Percentiles rank a stretch among this genome's conserved stretches.
phyloP scores from a whole-genome alignment of 176 grass and related monocot genomes.

The Guadua angustifolia region DNA sequence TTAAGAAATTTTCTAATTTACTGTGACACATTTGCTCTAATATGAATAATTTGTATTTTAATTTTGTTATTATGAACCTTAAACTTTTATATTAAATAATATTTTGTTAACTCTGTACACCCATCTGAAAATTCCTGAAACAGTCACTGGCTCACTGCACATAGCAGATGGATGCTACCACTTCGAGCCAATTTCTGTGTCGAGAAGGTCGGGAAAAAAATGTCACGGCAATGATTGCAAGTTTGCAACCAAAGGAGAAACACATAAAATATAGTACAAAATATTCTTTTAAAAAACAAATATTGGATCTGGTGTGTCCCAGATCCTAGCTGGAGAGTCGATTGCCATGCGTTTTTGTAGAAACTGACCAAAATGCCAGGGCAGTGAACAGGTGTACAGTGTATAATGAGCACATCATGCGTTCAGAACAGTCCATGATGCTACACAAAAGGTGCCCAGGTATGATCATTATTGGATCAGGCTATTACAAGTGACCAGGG shows the following conservation, averaged over 20 bases:
- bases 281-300: too few species aligned
- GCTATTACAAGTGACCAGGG: not conserved
- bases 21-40: too few species aligned
- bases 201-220: too few species aligned
- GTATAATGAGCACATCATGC: not conserved
- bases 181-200: too few species aligned
- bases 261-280: not conserved
- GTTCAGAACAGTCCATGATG: slow-evolving; percentile 16
- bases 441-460: not conserved
- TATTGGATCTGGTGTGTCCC: not conserved
- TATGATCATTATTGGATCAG: slow-evolving; percentile 27
- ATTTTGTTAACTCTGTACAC: too few species aligned
- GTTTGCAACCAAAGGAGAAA: not conserved
- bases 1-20: too few species aligned
- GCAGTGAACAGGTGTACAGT: not conserved
- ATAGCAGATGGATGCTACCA: not conserved
- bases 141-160: too few species aligned
- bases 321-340: not conserved
- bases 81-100: too few species aligned
- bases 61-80: too few species aligned
- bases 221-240: too few species aligned
- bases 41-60: too few species aligned
- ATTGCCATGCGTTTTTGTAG: not conserved
- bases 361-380: not conserved
- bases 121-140: too few species aligned